Evolutionary conservation across 139 green algal species (phyloP).

Genomic region (Spirogloea muscicola): DNA sequence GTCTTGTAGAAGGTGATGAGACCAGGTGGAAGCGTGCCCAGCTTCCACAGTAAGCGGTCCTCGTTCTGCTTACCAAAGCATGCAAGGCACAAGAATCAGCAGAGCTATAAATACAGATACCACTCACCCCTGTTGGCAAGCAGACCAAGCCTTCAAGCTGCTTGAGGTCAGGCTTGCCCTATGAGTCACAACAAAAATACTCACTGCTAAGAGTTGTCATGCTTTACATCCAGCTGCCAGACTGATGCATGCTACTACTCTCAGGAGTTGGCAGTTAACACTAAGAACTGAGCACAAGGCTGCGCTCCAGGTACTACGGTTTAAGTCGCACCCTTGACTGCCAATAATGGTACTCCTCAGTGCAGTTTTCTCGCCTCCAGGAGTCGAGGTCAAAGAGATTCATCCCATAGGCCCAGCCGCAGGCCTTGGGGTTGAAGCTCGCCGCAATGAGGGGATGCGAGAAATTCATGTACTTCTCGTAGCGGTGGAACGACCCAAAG

Average conservation of each 20-base stretch:
- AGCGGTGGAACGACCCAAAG: conserved; percentile 17
- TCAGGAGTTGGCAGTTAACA: too few species aligned
- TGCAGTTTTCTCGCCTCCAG: conserved; percentile 23
- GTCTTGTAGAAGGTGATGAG: conserved; percentile 36
- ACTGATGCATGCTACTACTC: too few species aligned
- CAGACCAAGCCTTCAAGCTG: too few species aligned
- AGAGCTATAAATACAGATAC: too few species aligned
- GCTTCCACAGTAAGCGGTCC: conserved; percentile 29
- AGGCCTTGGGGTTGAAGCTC: conserved; percentile 19
- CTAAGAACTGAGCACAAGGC: too few species aligned
- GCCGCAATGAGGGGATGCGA: conserved; percentile 8
- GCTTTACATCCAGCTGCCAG: too few species aligned
- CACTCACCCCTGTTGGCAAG: too few species aligned
- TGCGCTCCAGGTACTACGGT: too few species aligned
- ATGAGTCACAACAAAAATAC: too few species aligned
- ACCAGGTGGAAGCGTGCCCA: conserved; percentile 24
- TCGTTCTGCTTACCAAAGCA: conserved; percentile 29
- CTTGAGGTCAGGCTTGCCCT: too few species aligned
- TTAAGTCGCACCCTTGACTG: conserved; percentile 6
- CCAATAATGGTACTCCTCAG: conserved; percentile 34
- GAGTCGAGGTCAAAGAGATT: conserved; percentile 31
- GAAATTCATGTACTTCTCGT: conserved; percentile 33
- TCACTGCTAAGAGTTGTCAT: too few species aligned
- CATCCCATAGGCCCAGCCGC: conserved; percentile 34
- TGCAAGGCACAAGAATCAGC: too few species aligned